These are phyloP conservation scores for Ustilago esculenta DNA, from an alignment of 1,284 basidiomycete species.

Conservation along the genomic window DNA sequence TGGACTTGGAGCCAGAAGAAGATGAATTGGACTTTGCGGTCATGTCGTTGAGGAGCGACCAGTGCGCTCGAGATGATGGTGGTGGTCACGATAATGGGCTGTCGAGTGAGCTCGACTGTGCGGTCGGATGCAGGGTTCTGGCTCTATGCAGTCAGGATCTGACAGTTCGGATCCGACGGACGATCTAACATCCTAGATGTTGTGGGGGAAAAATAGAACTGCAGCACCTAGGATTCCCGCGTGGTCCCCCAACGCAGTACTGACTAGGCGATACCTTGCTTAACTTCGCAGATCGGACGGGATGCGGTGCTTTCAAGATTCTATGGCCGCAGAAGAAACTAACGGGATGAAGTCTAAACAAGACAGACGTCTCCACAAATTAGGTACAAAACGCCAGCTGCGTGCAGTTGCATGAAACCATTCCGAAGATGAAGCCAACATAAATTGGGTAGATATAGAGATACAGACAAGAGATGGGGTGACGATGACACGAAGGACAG, in stretches of 20 bases:
- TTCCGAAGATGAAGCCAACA: too few species aligned
- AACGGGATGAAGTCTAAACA: too few species aligned
- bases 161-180: too few species aligned
- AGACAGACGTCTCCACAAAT: too few species aligned
- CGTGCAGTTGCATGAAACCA: too few species aligned
- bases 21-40: slow-evolving; percentile 3
- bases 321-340: slow-evolving; percentile 82
- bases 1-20: neutral
- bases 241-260: slow-evolving; percentile 86
- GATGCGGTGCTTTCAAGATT: slow-evolving; percentile 82
- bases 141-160: slow-evolving; percentile 2
- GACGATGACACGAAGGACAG: too few species aligned
- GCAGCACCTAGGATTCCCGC: slow-evolving; percentile 82
- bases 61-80: neutral
- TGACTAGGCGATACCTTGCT: slow-evolving; percentile 81
- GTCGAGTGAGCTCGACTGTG: too few species aligned
- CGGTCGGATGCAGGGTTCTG: slow-evolving; percentile 22
- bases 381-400: too few species aligned
- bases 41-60: too few species aligned
- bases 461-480: neutral
- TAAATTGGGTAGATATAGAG: too few species aligned
- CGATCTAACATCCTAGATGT: too few species aligned
- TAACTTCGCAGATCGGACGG: slow-evolving; percentile 83
- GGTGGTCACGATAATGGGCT: neutral
- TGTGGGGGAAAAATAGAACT: too few species aligned